A percentile compares a stretch with the other conserved stretches of the same genome.
phyloP scores from a whole-genome alignment of 495 filamentous ascomycete genomes.

The Penicillium bialowiezense region DNA sequence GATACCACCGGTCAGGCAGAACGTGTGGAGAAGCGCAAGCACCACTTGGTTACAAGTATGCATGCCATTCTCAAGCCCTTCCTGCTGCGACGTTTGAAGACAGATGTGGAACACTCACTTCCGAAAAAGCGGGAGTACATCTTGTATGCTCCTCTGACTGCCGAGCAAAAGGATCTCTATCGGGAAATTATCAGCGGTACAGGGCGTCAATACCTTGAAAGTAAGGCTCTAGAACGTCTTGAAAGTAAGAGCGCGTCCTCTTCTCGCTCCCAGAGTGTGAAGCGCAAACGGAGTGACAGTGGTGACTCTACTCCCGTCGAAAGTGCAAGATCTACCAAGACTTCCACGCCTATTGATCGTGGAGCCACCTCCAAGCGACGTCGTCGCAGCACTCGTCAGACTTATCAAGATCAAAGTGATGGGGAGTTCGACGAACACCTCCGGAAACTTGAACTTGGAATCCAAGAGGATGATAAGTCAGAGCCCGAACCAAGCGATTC shows the following conservation, averaged over 20 bases:
- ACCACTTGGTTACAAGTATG: slow-evolving; percentile 81
- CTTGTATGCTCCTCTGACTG: slow-evolving; percentile 83
- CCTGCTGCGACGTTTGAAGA: slow-evolving; percentile 82
- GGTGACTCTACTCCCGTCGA: slow-evolving; percentile 52
- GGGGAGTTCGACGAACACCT: slow-evolving; percentile 69
- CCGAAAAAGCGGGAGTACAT: slow-evolving; percentile 97
- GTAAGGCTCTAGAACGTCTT: slow-evolving; percentile 71
- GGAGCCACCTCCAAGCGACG: slow-evolving; percentile 42
- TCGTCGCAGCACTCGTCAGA: slow-evolving; percentile 46
- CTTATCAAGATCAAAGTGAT: slow-evolving; percentile 75
- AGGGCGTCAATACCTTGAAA: slow-evolving; percentile 77
- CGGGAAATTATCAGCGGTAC: slow-evolving; percentile 77
- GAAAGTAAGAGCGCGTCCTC: slow-evolving; percentile 32
- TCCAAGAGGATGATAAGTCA: slow-evolving; percentile 55
- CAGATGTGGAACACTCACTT: slow-evolving; percentile 85
- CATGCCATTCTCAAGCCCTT: slow-evolving; percentile 92
- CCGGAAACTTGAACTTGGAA: slow-evolving; percentile 53
- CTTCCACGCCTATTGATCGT: slow-evolving; percentile 62
- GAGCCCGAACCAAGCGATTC: slow-evolving; percentile 50
- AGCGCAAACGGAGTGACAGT: slow-evolving; percentile 51
- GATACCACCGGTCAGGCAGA: slow-evolving; percentile 69
- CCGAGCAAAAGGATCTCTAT: slow-evolving; percentile 87
- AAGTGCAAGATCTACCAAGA: slow-evolving; percentile 67
- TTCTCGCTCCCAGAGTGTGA: slow-evolving; percentile 43
- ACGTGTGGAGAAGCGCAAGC: slow-evolving; percentile 55